A percentile compares a stretch with the other conserved stretches of the same genome.
Evolutionary conservation across 208 protist genomes (phyloP).

Genomic region (Leishmania martiniquensis): DNA sequence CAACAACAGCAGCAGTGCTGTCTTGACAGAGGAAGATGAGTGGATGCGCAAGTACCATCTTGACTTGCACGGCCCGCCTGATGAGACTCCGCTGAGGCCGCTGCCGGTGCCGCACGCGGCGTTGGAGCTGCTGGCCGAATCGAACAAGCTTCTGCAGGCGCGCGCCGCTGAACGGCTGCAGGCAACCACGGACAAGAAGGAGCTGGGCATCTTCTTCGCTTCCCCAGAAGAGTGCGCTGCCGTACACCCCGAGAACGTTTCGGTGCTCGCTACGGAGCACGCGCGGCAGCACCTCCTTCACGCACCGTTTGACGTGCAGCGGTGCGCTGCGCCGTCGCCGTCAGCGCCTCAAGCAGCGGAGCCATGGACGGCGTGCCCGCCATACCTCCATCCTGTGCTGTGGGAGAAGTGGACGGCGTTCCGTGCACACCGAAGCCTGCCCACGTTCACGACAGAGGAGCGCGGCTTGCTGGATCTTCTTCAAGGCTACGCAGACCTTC

Average conservation of each 20-base stretch:
- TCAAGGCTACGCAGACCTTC: slow-evolving; percentile 78
- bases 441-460: slow-evolving; percentile 67
- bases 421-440: slow-evolving; percentile 26
- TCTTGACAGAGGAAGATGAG: slow-evolving; percentile 37
- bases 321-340: not conserved
- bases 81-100: slow-evolving; percentile 48
- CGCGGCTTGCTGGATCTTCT: slow-evolving; percentile 74
- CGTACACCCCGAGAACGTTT: slow-evolving; percentile 50
- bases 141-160: slow-evolving; percentile 32
- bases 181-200: slow-evolving; percentile 26
- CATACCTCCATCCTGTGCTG: slow-evolving; percentile 68
- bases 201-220: slow-evolving; percentile 45
- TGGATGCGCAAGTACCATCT: slow-evolving; percentile 76
- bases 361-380: slow-evolving; percentile 29
- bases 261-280: slow-evolving; percentile 51
- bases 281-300: slow-evolving; percentile 56
- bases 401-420: slow-evolving; percentile 78
- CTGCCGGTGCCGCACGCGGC: slow-evolving; percentile 34
- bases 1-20: not conserved
- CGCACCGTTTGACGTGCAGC: slow-evolving; percentile 49
- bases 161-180: slow-evolving; percentile 17
- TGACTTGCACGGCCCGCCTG: slow-evolving; percentile 52
- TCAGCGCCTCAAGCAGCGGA: not conserved
- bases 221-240: slow-evolving; percentile 42
- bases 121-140: slow-evolving; percentile 30